phyloP scores from a whole-genome alignment of 305 asterid species.

The Rubia balearica region DNA sequence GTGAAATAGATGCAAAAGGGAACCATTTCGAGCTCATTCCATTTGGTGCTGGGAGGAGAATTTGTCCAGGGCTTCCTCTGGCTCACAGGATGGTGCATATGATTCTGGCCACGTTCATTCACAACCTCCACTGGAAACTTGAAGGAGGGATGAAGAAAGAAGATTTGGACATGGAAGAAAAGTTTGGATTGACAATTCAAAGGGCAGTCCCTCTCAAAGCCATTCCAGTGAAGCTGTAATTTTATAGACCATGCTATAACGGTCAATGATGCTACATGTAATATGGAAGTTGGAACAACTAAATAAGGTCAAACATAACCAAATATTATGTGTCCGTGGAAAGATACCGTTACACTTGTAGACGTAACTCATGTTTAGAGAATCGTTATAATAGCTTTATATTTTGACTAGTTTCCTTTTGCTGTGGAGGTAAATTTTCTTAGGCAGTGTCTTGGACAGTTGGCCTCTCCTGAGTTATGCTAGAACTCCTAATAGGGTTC shows the following conservation, averaged over 20 bases:
- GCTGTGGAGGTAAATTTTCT: no score
- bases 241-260: not conserved
- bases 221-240: not conserved
- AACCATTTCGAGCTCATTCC: constrained; percentile 4
- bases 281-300: not conserved
- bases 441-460: no score
- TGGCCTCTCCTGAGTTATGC: no score
- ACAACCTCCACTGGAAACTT: not conserved
- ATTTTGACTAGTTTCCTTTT: no score
- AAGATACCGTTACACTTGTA: no score
- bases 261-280: not conserved
- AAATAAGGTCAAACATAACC: not conserved
- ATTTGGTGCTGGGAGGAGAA: not conserved
- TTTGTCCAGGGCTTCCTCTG: not conserved
- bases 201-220: not conserved
- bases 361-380: no score
- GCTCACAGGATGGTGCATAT: not conserved
- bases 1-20: not conserved
- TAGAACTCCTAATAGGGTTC: no score
- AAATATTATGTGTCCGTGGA: no score
- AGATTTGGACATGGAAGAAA: not conserved
- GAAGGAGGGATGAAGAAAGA: not conserved
- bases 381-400: no score
- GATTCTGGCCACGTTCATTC: not conserved
- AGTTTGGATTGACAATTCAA: constrained; percentile 1